Conservation (phyloP, 164 flowering plant species). For the Cinnamomum chago region DNA sequence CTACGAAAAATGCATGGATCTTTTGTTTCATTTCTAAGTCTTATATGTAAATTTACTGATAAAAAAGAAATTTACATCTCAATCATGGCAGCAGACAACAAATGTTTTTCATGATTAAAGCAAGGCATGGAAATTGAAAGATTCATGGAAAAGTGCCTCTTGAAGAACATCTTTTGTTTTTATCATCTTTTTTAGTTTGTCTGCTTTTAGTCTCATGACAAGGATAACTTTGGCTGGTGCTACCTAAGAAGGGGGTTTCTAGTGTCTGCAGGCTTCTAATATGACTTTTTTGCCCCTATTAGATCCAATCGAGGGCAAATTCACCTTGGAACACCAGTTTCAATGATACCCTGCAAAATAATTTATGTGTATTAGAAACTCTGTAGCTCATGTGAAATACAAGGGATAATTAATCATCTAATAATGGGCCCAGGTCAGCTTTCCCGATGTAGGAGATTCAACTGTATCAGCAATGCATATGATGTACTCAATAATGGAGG, state of each 20-base stretch:
- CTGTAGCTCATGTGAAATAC: background rate
- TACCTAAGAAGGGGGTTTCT: background rate
- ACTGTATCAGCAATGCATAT: conserved; percentile 47
- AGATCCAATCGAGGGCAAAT: too few relatives aligned
- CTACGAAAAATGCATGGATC: too few relatives aligned
- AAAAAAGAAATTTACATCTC: too few relatives aligned
- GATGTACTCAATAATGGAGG: conserved; percentile 58
- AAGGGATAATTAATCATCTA: background rate
- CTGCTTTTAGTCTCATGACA: background rate
- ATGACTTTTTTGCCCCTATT: background rate
- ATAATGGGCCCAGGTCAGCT: conserved; percentile 55
- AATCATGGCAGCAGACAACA: too few relatives aligned
- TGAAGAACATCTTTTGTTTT: too few relatives aligned
- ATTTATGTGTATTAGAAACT: background rate
- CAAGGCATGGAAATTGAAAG: too few relatives aligned
- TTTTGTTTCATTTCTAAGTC: too few relatives aligned
- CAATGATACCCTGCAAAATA: background rate
- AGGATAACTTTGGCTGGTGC: background rate
- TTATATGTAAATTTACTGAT: too few relatives aligned
- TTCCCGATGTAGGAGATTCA: conserved; percentile 53
- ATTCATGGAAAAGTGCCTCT: too few relatives aligned
- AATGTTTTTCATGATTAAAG: too few relatives aligned
- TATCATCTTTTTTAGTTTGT: background rate
- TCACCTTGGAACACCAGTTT: background rate
- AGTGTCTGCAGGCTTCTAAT: background rate